These are phyloP conservation scores for Sicyos edulis DNA, from an alignment of 306 rosid genomes.

Conservation along the genomic window DNA sequence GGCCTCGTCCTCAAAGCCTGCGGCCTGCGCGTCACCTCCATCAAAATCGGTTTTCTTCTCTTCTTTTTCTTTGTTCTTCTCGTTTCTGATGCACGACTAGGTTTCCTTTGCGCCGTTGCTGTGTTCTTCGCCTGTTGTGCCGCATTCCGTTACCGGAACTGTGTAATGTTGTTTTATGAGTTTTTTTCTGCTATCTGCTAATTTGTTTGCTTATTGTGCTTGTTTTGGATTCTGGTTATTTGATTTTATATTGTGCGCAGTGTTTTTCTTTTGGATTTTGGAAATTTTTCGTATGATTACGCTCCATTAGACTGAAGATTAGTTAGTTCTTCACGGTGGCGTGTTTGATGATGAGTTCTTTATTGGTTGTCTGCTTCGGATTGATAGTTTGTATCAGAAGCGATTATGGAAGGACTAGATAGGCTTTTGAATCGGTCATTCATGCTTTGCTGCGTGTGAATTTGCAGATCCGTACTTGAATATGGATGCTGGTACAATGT, in stretches of 20 bases:
- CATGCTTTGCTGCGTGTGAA: neutral
- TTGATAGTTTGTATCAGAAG: neutral
- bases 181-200: neutral
- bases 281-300: neutral
- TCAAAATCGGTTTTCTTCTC: constrained; percentile 67
- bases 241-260: neutral
- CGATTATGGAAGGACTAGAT: neutral
- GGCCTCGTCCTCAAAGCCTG: constrained; percentile 96
- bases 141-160: constrained; percentile 3
- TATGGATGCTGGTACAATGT: constrained; percentile 98
- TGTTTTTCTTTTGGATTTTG: neutral
- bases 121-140: neutral
- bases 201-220: neutral
- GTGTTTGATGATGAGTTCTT: neutral
- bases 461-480: constrained; percentile 88
- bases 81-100: neutral
- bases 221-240: neutral
- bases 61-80: constrained; percentile 22
- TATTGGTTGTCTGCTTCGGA: neutral
- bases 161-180: neutral
- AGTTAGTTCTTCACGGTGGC: neutral
- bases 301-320: neutral
- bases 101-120: neutral
- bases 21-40: constrained; percentile 91
- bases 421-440: neutral